Percentiles rank a stretch among this genome's conserved stretches.
Conservation (phyloP, 306 rosid genomes). For the Canavalia gladiata region DNA sequence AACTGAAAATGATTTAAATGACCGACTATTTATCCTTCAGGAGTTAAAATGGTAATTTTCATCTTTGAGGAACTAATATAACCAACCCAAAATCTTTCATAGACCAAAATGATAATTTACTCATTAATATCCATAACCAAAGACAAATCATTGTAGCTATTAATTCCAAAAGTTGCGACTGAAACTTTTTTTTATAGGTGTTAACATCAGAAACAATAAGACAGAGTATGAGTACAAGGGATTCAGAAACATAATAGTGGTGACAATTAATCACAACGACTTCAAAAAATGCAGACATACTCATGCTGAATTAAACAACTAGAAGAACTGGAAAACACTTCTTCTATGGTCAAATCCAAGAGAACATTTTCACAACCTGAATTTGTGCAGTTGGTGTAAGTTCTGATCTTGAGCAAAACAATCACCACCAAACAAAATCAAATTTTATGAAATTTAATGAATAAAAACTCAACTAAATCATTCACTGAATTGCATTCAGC, state of each 20-base stretch:
- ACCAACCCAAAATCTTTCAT: too few species aligned
- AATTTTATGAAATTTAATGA: slow-evolving; percentile 10
- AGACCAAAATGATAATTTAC: too few species aligned
- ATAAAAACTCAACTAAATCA: slow-evolving; percentile 22
- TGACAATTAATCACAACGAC: slow-evolving; percentile 14
- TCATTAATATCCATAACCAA: neutral
- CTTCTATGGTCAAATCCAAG: neutral
- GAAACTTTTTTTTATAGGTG: neutral
- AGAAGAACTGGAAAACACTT: slow-evolving; percentile 22
- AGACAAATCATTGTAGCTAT: slow-evolving; percentile 12
- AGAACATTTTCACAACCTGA: slow-evolving; percentile 18
- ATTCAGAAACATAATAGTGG: slow-evolving; percentile 18
- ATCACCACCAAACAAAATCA: slow-evolving; percentile 6
- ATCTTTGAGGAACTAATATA: too few species aligned
- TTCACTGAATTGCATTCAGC: slow-evolving; percentile 11
- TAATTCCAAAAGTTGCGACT: neutral
- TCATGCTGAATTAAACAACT: slow-evolving; percentile 18
- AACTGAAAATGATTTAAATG: too few species aligned
- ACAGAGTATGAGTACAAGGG: neutral
- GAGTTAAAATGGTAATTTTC: too few species aligned
- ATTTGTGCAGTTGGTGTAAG: neutral
- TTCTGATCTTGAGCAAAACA: slow-evolving; percentile 39
- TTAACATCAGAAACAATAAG: neutral
- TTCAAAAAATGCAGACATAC: slow-evolving; percentile 25
- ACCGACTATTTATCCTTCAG: too few species aligned